Base-by-base conservation (phyloP, 768 basidiomycete genomes). In the Boletus vinaceobasis region DNA sequence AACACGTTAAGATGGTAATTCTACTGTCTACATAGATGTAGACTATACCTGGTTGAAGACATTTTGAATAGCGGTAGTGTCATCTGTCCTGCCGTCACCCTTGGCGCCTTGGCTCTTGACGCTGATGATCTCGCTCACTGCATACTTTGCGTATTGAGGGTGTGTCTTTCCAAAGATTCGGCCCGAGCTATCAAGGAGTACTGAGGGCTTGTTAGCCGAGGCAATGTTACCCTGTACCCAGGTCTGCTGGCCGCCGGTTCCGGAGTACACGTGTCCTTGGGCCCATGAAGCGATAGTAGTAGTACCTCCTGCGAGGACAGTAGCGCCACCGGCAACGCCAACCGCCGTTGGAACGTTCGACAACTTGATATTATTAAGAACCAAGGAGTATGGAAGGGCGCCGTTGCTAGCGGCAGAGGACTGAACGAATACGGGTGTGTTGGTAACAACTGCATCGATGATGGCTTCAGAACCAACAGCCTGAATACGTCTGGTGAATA, bases 71-170 rank as follows among this genome's bases (percentile, higher is more conserved):
- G 84, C 85, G 32, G 73, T 74, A 0, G 89, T 90, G 62, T 92
- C 90, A 65, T 92, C 90, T 2, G 87, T 86, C 21, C 62, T 64
- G 3, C 90, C 90, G 55, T 91, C 88, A 35, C 90, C 90, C 56
- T 74, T 79, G 5, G 88, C 89, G 14, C 88, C 90, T 50, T 83
- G 66, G 55, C 78, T 78, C 59, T 80, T 84, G 45, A 86, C 86
- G 59, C 86, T 88, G 53, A 90, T 75, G 64, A 91, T 79, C 62
- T 90, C 80, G 58, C 69, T 75, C 27, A 79, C 71, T 31, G 81
- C 78, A 59, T 84, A 86, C 48, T 68, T 65, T 26, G 71, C 79
- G 55, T 90, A 90, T 61, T 88, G 87, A 7, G 88, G 88, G 55
- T 81, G 86, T 4, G 69, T 66, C 57, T 75, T 81, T 29, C 85